A percentile compares a stretch with the other conserved stretches of the same genome.
These are phyloP conservation scores for Abortiporus biennis DNA, from an alignment of 1,284 basidiomycete species.

Conservation along the genomic window DNA sequence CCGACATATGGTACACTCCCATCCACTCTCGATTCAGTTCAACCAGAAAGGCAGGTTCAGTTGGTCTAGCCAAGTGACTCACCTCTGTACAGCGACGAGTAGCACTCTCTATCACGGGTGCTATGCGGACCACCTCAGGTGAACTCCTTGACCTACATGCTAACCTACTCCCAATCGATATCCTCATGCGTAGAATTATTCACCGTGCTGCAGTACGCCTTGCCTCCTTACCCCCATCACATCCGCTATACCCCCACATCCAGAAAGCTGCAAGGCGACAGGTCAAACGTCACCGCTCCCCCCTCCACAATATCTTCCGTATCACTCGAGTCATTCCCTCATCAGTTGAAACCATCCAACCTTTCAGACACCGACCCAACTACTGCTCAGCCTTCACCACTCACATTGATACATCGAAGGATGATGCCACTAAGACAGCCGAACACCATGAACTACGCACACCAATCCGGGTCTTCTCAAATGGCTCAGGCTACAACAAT, in stretches of 20 bases:
- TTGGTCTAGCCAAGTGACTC: constrained; percentile 9
- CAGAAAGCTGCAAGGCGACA: background rate
- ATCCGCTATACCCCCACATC: constrained; percentile 23
- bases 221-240: constrained; percentile 22
- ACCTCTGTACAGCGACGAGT: constrained; percentile 15
- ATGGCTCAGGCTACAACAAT: constrained; percentile 17
- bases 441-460: background rate
- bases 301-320: constrained; percentile 12
- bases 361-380: background rate
- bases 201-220: constrained; percentile 24
- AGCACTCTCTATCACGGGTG: constrained; percentile 17
- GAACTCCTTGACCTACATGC: constrained; percentile 19
- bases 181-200: constrained; percentile 19
- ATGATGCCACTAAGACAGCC: background rate
- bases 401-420: constrained; percentile 4
- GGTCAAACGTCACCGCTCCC: constrained; percentile 10
- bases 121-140: constrained; percentile 16
- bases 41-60: constrained; percentile 7
- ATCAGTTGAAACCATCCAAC: constrained; percentile 1
- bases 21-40: background rate
- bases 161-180: constrained; percentile 15
- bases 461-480: constrained; percentile 10
- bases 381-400: background rate
- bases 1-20: constrained; percentile 28
- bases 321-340: no score